Percentiles rank a stretch among this genome's conserved stretches.
Conservation (phyloP, 2,329 filamentous ascomycete species). For the Colletotrichum shisoi region DNA sequence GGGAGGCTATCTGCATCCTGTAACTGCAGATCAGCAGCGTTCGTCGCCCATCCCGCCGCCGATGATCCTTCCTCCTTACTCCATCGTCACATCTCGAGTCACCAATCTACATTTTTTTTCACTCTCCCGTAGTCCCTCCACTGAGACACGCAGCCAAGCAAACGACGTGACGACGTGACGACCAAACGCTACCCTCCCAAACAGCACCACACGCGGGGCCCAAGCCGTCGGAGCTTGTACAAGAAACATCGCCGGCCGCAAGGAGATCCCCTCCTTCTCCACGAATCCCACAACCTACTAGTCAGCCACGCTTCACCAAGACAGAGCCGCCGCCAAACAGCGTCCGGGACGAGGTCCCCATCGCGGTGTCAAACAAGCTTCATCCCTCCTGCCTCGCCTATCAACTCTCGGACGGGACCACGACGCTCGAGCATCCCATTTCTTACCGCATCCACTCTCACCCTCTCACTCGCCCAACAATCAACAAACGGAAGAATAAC, state of each 20-base stretch:
- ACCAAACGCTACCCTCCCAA: background rate
- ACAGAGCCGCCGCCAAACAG: conserved; percentile 28
- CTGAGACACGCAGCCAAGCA: too few relatives aligned
- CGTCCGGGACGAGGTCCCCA: conserved; percentile 5
- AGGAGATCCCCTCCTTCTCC: conserved; percentile 21
- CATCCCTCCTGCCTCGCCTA: conserved; percentile 7
- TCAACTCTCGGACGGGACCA: background rate
- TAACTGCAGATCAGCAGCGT: too few relatives aligned
- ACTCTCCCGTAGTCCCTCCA: background rate
- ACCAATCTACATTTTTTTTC: background rate
- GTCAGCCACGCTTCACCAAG: conserved; percentile 4
- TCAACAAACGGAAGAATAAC: background rate
- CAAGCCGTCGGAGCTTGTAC: conserved; percentile 25
- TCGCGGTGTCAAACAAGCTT: background rate
- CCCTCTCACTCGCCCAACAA: background rate
- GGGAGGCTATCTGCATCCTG: too few relatives aligned
- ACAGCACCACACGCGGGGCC: background rate
- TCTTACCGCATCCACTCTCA: background rate
- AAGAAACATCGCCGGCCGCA: conserved; percentile 13
- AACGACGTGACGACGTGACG: background rate
- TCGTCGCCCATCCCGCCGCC: too few relatives aligned
- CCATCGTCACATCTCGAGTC: conserved; percentile 5
- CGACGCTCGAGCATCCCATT: conserved; percentile 10
- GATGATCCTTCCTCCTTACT: background rate
- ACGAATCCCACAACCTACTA: background rate